These are phyloP conservation scores for Epichloe hybrida DNA, from an alignment of 2,329 filamentous ascomycete species.

Conservation along the genomic window DNA sequence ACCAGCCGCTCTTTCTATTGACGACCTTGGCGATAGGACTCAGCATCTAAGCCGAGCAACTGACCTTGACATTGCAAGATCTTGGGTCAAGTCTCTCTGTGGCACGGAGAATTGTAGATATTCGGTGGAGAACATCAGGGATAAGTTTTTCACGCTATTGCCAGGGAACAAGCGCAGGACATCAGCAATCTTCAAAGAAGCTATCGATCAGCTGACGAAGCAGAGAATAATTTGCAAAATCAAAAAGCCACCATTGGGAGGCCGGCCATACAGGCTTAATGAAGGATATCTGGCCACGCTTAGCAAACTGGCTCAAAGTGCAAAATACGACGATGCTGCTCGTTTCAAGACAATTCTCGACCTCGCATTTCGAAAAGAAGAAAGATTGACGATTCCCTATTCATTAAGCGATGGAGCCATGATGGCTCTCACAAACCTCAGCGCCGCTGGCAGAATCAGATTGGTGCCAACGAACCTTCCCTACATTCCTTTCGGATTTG, in stretches of 20 bases:
- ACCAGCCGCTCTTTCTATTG: slow-evolving; percentile 25
- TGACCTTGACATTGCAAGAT: slow-evolving; percentile 33
- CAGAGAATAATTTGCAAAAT: slow-evolving; percentile 45
- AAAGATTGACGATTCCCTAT: slow-evolving; percentile 36
- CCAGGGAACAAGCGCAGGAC: slow-evolving; percentile 24
- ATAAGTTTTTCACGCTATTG: slow-evolving; percentile 38
- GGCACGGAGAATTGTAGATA: slow-evolving; percentile 37
- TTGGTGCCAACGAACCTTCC: slow-evolving; percentile 42
- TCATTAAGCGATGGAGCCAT: slow-evolving; percentile 50
- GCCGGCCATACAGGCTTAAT: slow-evolving; percentile 49
- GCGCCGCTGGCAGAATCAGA: slow-evolving; percentile 42
- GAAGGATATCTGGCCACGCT: slow-evolving; percentile 44
- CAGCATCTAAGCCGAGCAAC: slow-evolving; percentile 7
- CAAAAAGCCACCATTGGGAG: slow-evolving; percentile 42
- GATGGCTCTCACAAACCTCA: slow-evolving; percentile 53
- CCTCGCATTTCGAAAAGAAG: slow-evolving; percentile 30
- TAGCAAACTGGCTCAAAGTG: slow-evolving; percentile 38
- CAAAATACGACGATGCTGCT: slow-evolving; percentile 44
- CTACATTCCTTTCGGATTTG: slow-evolving; percentile 54
- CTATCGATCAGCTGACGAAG: slow-evolving; percentile 33
- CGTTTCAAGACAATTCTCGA: slow-evolving; percentile 49
- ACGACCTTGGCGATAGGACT: slow-evolving; percentile 5
- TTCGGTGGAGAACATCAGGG: slow-evolving; percentile 31
- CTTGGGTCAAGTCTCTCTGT: slow-evolving; percentile 47
- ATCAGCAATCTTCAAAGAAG: slow-evolving; percentile 32